These are phyloP conservation scores for Ustilago cynodontis DNA, from an alignment of 1,284 basidiomycete species.

Conservation along the genomic window DNA sequence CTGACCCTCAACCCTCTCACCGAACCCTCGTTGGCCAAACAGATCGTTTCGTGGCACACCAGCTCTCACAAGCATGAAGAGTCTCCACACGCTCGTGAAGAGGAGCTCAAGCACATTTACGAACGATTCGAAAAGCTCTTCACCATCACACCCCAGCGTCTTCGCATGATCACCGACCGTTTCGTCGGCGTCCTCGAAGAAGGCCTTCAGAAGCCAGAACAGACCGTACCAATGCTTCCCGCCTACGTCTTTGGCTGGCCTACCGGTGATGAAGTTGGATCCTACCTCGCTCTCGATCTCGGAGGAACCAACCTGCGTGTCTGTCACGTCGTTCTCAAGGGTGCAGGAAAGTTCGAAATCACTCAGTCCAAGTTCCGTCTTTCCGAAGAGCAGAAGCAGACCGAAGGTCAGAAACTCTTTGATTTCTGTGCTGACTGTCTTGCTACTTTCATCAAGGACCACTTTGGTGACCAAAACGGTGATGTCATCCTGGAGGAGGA, in stretches of 20 bases:
- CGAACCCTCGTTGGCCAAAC: conserved; percentile 19
- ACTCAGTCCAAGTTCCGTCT: conserved; percentile 97
- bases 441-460: conserved; percentile 87
- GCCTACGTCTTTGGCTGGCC: conserved; percentile 98
- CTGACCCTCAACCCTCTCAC: conserved; percentile 19
- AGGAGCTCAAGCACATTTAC: conserved; percentile 56
- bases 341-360: conserved; percentile 94
- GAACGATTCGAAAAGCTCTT: conserved; percentile 63
- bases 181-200: conserved; percentile 92
- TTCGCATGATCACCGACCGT: conserved; percentile 82
- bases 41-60: conserved; percentile 67
- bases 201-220: conserved; percentile 84
- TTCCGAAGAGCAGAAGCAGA: conserved; percentile 97
- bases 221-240: conserved; percentile 95
- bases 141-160: conserved; percentile 62
- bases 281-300: conserved; percentile 92
- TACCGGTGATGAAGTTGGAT: conserved; percentile 86
- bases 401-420: conserved; percentile 92
- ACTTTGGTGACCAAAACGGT: conserved; percentile 74
- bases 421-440: conserved; percentile 98
- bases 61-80: conserved; percentile 59
- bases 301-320: conserved; percentile 95
- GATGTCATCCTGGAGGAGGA: conserved; percentile 78
- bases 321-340: conserved; percentile 92
- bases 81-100: conserved; percentile 52